phyloP scores from a whole-genome alignment of 345 rosid genomes.

The Eucalyptus coolabah region DNA sequence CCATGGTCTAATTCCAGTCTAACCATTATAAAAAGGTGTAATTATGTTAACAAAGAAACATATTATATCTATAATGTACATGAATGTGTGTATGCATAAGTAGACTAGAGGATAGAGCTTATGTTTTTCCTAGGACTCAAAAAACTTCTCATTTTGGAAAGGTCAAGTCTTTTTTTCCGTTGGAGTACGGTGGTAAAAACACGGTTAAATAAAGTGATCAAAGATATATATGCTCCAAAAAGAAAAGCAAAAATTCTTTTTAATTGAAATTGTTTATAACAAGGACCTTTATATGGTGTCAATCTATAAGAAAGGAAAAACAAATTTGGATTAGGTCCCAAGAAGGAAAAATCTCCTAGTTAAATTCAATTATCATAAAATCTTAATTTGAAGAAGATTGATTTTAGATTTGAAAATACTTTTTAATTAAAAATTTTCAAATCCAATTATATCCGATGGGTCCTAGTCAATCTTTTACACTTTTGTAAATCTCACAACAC shows the following conservation, averaged over 20 bases:
- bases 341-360: neutral
- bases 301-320: neutral
- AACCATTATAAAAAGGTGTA: neutral
- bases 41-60: neutral
- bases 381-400: neutral
- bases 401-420: neutral
- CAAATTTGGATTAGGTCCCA: neutral
- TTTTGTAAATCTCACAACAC: neutral
- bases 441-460: neutral
- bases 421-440: neutral
- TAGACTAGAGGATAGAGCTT: neutral
- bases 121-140: neutral
- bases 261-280: neutral
- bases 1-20: neutral
- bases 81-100: neutral
- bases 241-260: neutral
- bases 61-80: neutral
- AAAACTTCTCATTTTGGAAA: neutral
- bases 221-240: neutral
- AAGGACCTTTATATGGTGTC: neutral
- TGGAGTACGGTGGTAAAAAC: neutral
- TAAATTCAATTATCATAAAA: neutral
- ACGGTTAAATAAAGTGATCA: neutral
- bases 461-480: neutral
- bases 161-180: neutral